Evolutionary conservation across 192 early-diverging fungal species (phyloP), one percentile per base, ranked within the genome.

Genomic region (Gonapodya sp.): DNA sequence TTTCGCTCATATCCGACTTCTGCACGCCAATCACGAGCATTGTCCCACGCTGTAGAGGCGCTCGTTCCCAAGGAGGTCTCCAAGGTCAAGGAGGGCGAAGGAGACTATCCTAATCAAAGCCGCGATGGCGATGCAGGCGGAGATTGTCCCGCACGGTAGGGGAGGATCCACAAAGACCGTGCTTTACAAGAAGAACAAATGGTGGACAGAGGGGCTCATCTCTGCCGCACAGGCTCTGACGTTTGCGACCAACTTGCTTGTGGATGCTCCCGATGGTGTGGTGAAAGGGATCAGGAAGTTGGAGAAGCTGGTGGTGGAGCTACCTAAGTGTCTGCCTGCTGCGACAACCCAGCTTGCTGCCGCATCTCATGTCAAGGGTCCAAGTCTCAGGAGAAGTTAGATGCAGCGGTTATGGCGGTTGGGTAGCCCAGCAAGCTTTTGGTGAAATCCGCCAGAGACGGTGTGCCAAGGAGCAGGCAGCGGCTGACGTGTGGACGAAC

Each of bases 161-260:
- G 95, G 95, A 1, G 84, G 90, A 0, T 92, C 91, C 64, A 90
- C 94, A 16, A 93, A 90, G 79, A 91, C 92, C 0, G 95, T 94
- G 0, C 98, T 98, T 85, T 99, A 99, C 90, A 98, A 98, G 86
- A 99, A 99, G 89, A 95, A 99, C 89, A 97, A 99, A 90, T 94
- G 96, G 80, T 99, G 97, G 97, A 99, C 96, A 1, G 97, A 99
- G 84, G 97, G 97, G 32, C 89, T 99, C 24, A 96, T 99, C 80
- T 95, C 94, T 1, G 97, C 97, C 0, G 97, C 97, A 18, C 95
- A 97, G 84, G 89, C 96, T 0, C 96, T 99, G 18, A 95, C 97
- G 0, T 74, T 94, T n/a, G 96, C 96, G 2, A 99, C 97, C 0
- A 95, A 93, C 34, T 87, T 92, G 37, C 84, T 99, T 79, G 97